phyloP scores from a whole-genome alignment of 192 early-diverging fungal species.

The Coemansia brasiliensis region DNA sequence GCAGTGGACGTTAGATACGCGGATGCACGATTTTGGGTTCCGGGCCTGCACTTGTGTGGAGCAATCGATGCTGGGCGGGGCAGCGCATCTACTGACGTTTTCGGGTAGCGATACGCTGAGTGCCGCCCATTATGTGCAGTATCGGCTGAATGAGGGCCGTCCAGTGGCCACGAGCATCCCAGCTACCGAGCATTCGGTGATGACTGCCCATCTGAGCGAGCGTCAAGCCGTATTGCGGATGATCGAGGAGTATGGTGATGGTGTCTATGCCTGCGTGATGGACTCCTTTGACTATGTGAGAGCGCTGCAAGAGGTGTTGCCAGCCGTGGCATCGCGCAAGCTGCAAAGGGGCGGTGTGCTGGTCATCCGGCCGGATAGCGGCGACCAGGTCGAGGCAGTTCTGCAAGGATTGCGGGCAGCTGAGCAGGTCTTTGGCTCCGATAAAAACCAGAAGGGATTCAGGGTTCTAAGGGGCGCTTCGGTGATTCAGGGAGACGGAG shows the following conservation, averaged over 20 bases:
- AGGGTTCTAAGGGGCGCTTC: conserved; percentile 68
- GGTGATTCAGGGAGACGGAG: conserved; percentile 87
- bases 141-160: conserved; percentile 68
- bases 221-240: conserved; percentile 66
- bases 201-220: conserved; percentile 75
- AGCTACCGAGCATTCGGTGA: conserved; percentile 89
- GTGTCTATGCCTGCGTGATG: conserved; percentile 86
- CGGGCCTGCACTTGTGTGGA: conserved; percentile 83
- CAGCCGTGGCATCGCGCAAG: conserved; percentile 66
- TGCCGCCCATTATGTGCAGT: conserved; percentile 79
- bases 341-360: conserved; percentile 75
- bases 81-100: conserved; percentile 83
- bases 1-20: conserved; percentile 58
- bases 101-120: conserved; percentile 77
- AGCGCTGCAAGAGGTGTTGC: conserved; percentile 74
- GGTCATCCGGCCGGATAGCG: conserved; percentile 83
- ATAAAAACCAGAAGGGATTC: conserved; percentile 75
- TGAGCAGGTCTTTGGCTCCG: conserved; percentile 70
- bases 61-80: conserved; percentile 83
- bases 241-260: conserved; percentile 68
- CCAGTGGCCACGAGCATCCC: conserved; percentile 79
- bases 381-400: conserved; percentile 76
- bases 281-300: conserved; percentile 84
- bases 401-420: conserved; percentile 69
- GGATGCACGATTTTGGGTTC: conserved; percentile 92